Percentiles rank a stretch among this genome's conserved stretches.
Evolutionary conservation across 495 filamentous ascomycete species (phyloP).

Genomic region (Chaetomium fimeti): DNA sequence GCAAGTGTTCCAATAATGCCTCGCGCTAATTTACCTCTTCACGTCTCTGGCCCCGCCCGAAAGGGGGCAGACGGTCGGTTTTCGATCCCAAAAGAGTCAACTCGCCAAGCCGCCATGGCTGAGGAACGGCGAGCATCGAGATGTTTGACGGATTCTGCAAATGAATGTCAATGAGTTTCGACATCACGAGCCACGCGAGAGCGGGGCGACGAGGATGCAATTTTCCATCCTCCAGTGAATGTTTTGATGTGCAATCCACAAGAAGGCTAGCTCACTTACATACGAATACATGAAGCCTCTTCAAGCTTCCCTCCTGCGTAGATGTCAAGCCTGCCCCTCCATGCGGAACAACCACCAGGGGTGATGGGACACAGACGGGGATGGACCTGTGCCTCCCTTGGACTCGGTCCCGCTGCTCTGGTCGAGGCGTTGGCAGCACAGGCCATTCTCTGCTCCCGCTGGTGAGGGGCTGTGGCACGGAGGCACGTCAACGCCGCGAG

Average conservation of each 20-base stretch:
- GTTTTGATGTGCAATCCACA: constrained; percentile 8
- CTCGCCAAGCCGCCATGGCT: constrained; percentile 18
- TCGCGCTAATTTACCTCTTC: constrained; percentile 22
- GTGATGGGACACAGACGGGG: not conserved
- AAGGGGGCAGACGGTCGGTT: constrained; percentile 15
- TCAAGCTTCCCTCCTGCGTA: not conserved
- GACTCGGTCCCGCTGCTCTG: constrained; percentile 1
- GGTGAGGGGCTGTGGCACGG: too few relatives aligned
- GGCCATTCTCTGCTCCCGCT: too few relatives aligned
- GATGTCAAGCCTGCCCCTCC: not conserved
- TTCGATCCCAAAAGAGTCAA: constrained; percentile 14
- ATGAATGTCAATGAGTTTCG: constrained; percentile 7
- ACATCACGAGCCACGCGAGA: constrained; percentile 18
- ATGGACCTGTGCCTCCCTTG: constrained; percentile 1
- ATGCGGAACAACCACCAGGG: not conserved
- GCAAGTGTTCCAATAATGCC: constrained; percentile 22
- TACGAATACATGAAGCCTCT: constrained; percentile 8
- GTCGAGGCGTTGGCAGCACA: not conserved
- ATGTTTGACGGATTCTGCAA: constrained; percentile 17
- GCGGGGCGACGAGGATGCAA: constrained; percentile 13
- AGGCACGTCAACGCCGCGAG: not conserved
- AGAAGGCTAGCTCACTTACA: not conserved
- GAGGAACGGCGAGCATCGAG: constrained; percentile 9
- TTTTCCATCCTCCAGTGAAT: not conserved
- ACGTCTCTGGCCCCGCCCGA: constrained; percentile 16